Evolutionary conservation across 352 stramenopile species (phyloP).

Genomic region (Phytophthora sojae): DNA sequence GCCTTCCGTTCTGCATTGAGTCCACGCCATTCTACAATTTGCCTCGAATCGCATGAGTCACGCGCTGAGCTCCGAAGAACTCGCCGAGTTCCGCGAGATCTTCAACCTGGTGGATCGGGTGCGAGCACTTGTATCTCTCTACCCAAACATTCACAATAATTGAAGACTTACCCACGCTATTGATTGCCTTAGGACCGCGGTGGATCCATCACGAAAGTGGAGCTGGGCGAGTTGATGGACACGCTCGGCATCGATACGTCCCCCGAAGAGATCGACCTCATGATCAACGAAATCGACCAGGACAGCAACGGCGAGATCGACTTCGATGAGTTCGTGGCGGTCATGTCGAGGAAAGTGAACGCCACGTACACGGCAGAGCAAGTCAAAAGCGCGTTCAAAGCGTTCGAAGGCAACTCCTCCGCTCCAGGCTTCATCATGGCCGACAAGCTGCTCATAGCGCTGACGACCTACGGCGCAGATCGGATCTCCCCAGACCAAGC

Average conservation of each 20-base stretch:
- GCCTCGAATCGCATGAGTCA: constrained; percentile 34
- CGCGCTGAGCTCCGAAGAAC: constrained; percentile 78
- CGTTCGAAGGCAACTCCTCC: constrained; percentile 72
- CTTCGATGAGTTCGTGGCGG: constrained; percentile 95
- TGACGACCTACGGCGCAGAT: constrained; percentile 92
- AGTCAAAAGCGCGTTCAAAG: constrained; percentile 92
- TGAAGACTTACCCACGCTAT: not conserved
- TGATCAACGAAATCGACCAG: constrained; percentile 96
- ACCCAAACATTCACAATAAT: not conserved
- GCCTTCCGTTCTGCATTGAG: not conserved
- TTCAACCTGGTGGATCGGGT: constrained; percentile 95
- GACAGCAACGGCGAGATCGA: constrained; percentile 95
- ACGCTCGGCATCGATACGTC: constrained; percentile 94
- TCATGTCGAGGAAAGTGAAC: constrained; percentile 96
- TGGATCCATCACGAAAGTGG: constrained; percentile 94
- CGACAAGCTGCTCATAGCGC: constrained; percentile 82
- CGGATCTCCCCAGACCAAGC: constrained; percentile 92
- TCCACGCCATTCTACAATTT: constrained; percentile 1
- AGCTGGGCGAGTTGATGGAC: constrained; percentile 94
- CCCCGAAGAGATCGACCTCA: constrained; percentile 94
- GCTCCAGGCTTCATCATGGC: constrained; percentile 85
- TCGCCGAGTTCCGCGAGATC: constrained; percentile 94
- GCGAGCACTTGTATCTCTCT: constrained; percentile 2
- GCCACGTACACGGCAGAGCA: constrained; percentile 93
- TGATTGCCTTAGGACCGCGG: constrained; percentile 80